Conservation (phyloP, 331 rosid genomes). For the Saraca asoca region DNA sequence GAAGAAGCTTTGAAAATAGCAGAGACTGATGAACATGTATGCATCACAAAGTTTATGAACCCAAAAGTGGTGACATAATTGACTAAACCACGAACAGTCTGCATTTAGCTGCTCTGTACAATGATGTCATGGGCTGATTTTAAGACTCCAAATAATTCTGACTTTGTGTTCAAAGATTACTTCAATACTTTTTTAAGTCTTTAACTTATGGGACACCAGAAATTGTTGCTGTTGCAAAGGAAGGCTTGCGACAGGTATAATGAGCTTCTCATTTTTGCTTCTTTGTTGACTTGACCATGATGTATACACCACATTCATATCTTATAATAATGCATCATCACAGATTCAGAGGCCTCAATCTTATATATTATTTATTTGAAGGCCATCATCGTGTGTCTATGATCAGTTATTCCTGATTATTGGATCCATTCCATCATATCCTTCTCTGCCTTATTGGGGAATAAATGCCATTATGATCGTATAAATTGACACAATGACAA, state of each 20-base stretch:
- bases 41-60: slow-evolving; percentile 89
- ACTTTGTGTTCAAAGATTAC: slow-evolving; percentile 92
- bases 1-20: slow-evolving; percentile 98
- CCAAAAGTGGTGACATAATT: slow-evolving; percentile 88
- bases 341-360: background rate
- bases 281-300: slow-evolving; percentile 22
- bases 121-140: slow-evolving; percentile 99
- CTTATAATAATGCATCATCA: too few relatives aligned
- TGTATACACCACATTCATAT: too few relatives aligned
- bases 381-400: slow-evolving; percentile 8
- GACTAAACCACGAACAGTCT: slow-evolving; percentile 89
- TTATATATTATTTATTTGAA: slow-evolving; percentile 16
- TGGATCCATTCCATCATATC: background rate
- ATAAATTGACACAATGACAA: slow-evolving; percentile 4
- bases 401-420: slow-evolving; percentile 18
- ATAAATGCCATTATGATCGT: slow-evolving; percentile 13
- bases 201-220: slow-evolving; percentile 93
- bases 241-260: slow-evolving; percentile 91
- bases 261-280: slow-evolving; percentile 28
- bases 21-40: slow-evolving; percentile 92
- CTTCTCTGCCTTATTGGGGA: background rate
- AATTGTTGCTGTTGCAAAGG: slow-evolving; percentile 99
- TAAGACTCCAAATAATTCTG: slow-evolving; percentile 88
- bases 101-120: slow-evolving; percentile 96
- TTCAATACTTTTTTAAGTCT: slow-evolving; percentile 96